Evolutionary conservation across 1,284 basidiomycete genomes (phyloP), one percentile per base, ranked within the genome.

Genomic region (Neonothopanus nambi): DNA sequence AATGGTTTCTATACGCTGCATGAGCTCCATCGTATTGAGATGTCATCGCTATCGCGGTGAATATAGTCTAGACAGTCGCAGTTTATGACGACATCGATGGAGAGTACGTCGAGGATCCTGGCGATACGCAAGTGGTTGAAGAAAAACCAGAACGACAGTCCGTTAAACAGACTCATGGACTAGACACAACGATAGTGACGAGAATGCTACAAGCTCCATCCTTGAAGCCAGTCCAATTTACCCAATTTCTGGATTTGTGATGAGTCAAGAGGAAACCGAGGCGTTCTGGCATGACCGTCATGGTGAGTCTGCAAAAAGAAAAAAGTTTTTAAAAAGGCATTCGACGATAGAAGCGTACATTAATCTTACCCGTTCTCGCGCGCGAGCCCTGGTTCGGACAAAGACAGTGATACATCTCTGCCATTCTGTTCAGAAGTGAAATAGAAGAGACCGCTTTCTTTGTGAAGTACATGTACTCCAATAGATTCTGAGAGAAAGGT

Each of bases 21-120:
- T 33, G 26, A 50, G 48, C 39, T 50, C 48, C 3, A 50, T 40
- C 48, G 48, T 50, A 50, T 18, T 50, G 48, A 28, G 48, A 41
- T 17, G 42, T 40, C n/a, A 50, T 26, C 4, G 48, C 42, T 15
- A 50, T 50, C 9, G 48, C 97, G 87, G 69, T 99, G 97, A 54
- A 99, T 98, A 70, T 99, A 99, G 71, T 99, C 97, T 76, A 97
- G 97, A 58, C 98, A 91, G 69, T 99, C 96, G 69, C 93, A 99
- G 72, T 99, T 99, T 73, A 99, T 93, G 49, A 99, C 96, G 37
- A 95, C 77, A 66, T 99, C 97, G 21, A 99, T 97, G 13, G 91
- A 85, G 4, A 95, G 95, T 56, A 99, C 97, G 73, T 99, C 97
- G 28, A 99, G 78, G n/a, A n/a, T n/a, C n/a, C n/a, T n/a, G n/a